phyloP scores from a whole-genome alignment of 2,329 filamentous ascomycete genomes.

The Camillea tinctor region DNA sequence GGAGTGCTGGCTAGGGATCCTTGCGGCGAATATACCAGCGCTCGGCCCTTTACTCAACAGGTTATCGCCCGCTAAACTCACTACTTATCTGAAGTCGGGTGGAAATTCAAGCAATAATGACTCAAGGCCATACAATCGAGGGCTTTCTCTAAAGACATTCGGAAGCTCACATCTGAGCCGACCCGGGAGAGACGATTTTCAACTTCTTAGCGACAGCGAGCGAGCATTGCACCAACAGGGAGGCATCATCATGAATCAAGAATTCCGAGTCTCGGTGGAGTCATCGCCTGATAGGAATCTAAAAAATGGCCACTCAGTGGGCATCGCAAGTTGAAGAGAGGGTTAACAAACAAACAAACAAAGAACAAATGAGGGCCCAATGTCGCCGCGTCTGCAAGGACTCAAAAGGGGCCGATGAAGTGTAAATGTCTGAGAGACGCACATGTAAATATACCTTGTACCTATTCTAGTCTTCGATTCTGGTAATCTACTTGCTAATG shows the following conservation, averaged over 20 bases:
- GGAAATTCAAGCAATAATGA: slow-evolving; percentile 2
- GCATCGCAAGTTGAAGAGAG: not conserved
- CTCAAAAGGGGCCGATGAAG: not conserved
- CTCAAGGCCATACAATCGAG: not conserved
- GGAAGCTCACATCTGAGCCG: not conserved
- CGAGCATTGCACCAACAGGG: not conserved
- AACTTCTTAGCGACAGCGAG: not conserved
- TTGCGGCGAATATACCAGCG: slow-evolving; percentile 7
- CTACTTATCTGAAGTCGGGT: not conserved
- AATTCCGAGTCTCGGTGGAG: not conserved
- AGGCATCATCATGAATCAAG: not conserved
- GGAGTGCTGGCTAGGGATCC: slow-evolving; percentile 6
- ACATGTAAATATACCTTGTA: not conserved
- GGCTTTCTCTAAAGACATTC: slow-evolving; percentile 2
- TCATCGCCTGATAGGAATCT: not conserved
- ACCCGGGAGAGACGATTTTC: not conserved
- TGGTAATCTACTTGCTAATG: not conserved
- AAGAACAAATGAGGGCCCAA: too few species aligned
- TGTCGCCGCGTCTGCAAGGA: not conserved
- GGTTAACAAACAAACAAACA: too few species aligned
- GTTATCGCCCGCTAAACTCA: not conserved
- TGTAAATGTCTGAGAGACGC: not conserved
- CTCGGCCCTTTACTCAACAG: slow-evolving; percentile 1
- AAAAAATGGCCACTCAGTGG: not conserved
- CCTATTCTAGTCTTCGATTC: not conserved